Evolutionary conservation across 2,329 filamentous ascomycete species (phyloP), one percentile per base, ranked within the genome.

Genomic region (Exophiala alcalophila): DNA sequence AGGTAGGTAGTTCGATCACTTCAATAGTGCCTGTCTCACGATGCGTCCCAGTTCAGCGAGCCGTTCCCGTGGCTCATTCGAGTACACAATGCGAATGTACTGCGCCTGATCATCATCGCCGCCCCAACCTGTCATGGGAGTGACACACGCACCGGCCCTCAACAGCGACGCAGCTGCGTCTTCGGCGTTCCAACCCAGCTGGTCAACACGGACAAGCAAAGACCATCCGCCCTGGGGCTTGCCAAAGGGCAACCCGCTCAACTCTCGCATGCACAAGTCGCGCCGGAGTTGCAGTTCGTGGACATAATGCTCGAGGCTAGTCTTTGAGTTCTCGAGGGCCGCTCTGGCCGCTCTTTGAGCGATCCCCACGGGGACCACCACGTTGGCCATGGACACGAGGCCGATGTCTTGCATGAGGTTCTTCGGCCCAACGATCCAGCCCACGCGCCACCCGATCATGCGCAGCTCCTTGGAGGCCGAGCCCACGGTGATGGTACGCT

Each of bases 391-490:
- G 7, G 36, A 40, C 16, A 46, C 43, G n/a, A 31, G 10, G 11
- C 35, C 43, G 25, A 46, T 46, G 11, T 46, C 43, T 10, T 29
- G 15, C 19, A 40, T 34, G 19, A 46, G 24, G 18, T 34, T 23
- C 23, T 43, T 34, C 3, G 44, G 44, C 11, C 39, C 44, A n/a
- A 47, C 39, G 24, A 47, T 43, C 44, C 44, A 47, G 16, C 44
- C 44, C 11, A 47, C 44, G 3, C 44, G 44, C 44, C 44, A 47
- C 9, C 44, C 44, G 20, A 47, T 43, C 44, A 47, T 43, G 21
- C 44, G 34, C 39, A 47, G 20, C 24, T 47, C 44, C 21, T 47
- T 47, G n/a, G 44, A 31, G 5, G 44, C 28, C 16, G 44, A 47
- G 5, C 44, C 44, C 12, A 47, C 24, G 2, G 31, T 43, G 16